Percentiles rank a stretch among this genome's conserved stretches.
Conservation (phyloP, 805 yeast species). For the Candida bentonensis region DNA sequence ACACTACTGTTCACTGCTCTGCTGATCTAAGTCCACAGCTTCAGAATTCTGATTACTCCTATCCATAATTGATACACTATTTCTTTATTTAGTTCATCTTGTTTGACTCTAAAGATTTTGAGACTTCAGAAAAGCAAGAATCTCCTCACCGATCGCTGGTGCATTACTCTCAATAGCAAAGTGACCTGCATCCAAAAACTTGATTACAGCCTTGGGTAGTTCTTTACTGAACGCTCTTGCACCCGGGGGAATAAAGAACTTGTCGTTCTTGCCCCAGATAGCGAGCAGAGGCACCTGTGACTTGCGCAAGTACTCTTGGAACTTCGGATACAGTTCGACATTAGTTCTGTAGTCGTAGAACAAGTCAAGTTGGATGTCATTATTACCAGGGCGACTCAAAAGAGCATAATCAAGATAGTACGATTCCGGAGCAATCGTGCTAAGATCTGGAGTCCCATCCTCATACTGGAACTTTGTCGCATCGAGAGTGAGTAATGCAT, state of each 20-base stretch:
- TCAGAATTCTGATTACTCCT: too few species aligned
- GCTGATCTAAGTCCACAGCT: too few species aligned
- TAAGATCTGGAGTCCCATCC: constrained; percentile 18
- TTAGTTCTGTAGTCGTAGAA: constrained; percentile 26
- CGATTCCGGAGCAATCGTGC: constrained; percentile 22
- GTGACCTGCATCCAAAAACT: constrained; percentile 25
- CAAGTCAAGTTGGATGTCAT: constrained; percentile 22
- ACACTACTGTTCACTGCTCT: too few species aligned
- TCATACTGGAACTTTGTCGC: constrained; percentile 20
- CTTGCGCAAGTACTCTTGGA: constrained; percentile 23
- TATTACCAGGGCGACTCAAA: constrained; percentile 16
- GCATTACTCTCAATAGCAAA: constrained; percentile 24
- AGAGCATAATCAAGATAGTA: constrained; percentile 21
- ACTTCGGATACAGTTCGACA: constrained; percentile 23
- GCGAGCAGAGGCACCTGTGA: constrained; percentile 24
- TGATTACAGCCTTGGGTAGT: constrained; percentile 17
- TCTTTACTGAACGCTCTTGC: constrained; percentile 27
- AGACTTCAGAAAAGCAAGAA: constrained; percentile 16
- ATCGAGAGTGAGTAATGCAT: constrained; percentile 7
- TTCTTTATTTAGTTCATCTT: too few species aligned
- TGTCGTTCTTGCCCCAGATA: constrained; percentile 30
- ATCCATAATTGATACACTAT: too few species aligned
- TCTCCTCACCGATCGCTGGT: constrained; percentile 12
- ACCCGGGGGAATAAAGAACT: constrained; percentile 23
- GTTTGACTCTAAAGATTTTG: constrained; percentile 16